Evolutionary conservation across 805 yeast genomes (phyloP), one percentile per base, ranked within the genome.

Genomic region (Wickerhamiella domercqiae): DNA sequence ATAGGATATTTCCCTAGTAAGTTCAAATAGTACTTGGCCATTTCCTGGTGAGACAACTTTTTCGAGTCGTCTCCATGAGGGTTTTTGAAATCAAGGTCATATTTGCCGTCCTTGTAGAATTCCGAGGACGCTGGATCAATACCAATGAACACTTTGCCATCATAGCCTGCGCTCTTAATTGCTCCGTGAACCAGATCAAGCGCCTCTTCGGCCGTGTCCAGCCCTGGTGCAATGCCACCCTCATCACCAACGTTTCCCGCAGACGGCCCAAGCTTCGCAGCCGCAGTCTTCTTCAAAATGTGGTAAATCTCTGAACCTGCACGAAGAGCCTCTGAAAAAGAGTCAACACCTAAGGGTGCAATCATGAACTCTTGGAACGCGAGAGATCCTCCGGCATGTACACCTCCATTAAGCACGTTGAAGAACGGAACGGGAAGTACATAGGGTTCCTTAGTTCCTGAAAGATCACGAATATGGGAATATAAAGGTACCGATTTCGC

Each of bases 171-270:
- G 53, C 68, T 64, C 62, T 75, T 82, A 63, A 90, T 87, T 59
- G 98, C 83, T 50, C 66, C 78, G 54, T 74, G 71, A 64, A 87
- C 83, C 64, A 87, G 77, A 71, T 90, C 96, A 52, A 87, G 71
- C 55, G 97, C 97, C 75, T 87, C 97, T 66, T 75, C 81, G 61
- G 98, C 87, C 55, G 95, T 74, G 51, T 78, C 73, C 52, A 90
- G 77, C 67, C 84, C 82, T 66, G 98, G 98, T 57, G 98, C 98
- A 71, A 87, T 95, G 77, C 98, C 98, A 78, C 98, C 97, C 74
- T 87, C 97, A 68, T 87, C 98, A 76, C 98, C 98, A 62, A 87
- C 98, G 72, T 87, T 87, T 70, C 95, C 97, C 58, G 97, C 97
- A 47, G 93, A 78, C 61, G 83, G 78, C 62, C 98, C 98, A 78